A percentile compares a stretch with the other conserved stretches of the same genome.
Conservation (phyloP, 345 rosid species). For the Sonneratia alba region DNA sequence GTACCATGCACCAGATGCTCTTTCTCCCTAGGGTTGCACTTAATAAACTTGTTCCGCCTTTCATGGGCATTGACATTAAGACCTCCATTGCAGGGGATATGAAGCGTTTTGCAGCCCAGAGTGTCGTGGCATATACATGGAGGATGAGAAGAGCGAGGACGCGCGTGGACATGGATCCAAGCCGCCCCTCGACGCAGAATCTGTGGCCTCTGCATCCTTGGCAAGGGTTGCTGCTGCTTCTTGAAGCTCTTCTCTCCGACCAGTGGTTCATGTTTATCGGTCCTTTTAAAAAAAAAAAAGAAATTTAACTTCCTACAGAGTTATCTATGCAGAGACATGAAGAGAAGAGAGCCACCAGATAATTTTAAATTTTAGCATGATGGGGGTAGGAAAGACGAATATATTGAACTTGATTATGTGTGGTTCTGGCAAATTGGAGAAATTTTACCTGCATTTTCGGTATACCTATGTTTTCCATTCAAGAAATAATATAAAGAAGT, state of each 20-base stretch:
- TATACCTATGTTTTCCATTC: too few relatives aligned
- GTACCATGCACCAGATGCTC: too few relatives aligned
- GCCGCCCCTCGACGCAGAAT: neutral
- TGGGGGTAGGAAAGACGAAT: neutral
- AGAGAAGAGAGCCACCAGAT: neutral
- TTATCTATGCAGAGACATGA: too few relatives aligned
- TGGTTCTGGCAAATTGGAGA: neutral
- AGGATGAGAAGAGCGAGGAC: neutral
- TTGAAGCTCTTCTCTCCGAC: neutral
- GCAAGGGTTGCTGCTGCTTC: neutral
- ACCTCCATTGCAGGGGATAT: neutral
- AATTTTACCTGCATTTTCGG: neutral
- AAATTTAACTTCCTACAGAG: too few relatives aligned
- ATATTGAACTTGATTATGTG: neutral
- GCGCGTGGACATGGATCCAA: neutral
- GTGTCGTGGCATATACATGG: neutral
- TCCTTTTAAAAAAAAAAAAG: too few relatives aligned
- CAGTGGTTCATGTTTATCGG: neutral
- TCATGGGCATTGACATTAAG: neutral
- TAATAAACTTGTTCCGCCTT: neutral
- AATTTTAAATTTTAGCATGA: neutral
- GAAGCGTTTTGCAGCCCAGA: neutral
- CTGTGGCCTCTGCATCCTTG: neutral
- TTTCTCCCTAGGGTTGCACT: too few relatives aligned
- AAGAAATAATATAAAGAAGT: too few relatives aligned